Evolutionary conservation across 805 yeast genomes (phyloP).

Genomic region (Zygosaccharomyces rouxii): DNA sequence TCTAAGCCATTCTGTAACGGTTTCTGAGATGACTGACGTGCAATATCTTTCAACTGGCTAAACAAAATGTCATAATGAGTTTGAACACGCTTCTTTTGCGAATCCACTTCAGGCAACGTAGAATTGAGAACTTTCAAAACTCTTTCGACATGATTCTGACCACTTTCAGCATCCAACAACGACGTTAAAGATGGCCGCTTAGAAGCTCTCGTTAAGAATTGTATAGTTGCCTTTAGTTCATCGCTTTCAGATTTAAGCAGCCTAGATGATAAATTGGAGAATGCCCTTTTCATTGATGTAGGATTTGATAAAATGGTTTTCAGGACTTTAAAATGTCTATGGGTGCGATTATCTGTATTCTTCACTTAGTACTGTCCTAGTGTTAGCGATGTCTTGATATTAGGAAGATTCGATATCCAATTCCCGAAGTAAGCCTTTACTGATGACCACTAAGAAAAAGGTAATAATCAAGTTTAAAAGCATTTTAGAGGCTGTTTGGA

Average conservation of each 20-base stretch:
- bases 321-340: background rate
- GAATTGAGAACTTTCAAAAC: constrained; percentile 28
- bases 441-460: background rate
- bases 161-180: constrained; percentile 10
- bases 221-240: constrained; percentile 26
- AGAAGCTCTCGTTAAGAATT: constrained; percentile 23
- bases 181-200: constrained; percentile 11
- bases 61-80: constrained; percentile 30
- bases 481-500: background rate
- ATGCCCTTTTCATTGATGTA: constrained; percentile 18
- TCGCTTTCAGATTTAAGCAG: constrained; percentile 22
- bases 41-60: constrained; percentile 24
- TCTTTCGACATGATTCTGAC: constrained; percentile 23
- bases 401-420: constrained; percentile 4
- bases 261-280: constrained; percentile 18
- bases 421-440: background rate
- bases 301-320: background rate
- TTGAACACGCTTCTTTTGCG: constrained; percentile 21
- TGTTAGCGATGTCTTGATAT: background rate
- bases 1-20: background rate
- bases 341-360: background rate
- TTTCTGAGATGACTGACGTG: constrained; percentile 17
- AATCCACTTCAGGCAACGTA: constrained; percentile 26
- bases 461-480: background rate
- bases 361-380: background rate